Conservation (phyloP, 331 rosid genomes). For the Arachis monticola region DNA sequence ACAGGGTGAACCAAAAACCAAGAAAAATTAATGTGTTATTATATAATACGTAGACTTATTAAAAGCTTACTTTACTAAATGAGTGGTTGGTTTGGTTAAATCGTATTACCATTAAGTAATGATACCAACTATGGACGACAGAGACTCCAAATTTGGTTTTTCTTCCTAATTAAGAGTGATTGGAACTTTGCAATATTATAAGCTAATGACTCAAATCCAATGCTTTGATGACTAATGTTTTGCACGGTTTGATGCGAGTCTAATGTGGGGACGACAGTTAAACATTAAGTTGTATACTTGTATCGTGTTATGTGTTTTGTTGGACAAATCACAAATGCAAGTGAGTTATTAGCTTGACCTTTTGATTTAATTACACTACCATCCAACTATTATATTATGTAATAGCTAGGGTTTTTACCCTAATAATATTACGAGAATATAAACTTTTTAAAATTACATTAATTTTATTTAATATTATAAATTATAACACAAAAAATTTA, state of each 20-base stretch:
- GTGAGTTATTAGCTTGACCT: neutral
- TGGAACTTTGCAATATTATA: neutral
- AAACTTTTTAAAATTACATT: too few relatives aligned
- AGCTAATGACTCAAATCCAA: conserved; percentile 8
- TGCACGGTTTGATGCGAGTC: conserved; percentile 29
- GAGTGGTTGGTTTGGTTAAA: conserved; percentile 30
- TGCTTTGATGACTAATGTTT: conserved; percentile 4
- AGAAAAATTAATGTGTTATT: neutral
- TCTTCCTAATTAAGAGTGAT: neutral
- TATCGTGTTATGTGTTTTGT: neutral
- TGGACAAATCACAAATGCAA: too few relatives aligned
- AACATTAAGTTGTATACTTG: conserved; percentile 6
- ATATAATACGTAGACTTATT: neutral
- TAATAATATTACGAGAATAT: too few relatives aligned
- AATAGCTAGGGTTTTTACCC: too few relatives aligned
- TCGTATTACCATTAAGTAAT: neutral
- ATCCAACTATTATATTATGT: neutral
- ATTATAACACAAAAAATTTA: too few relatives aligned
- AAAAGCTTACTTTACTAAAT: conserved; percentile 5
- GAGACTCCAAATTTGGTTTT: conserved; percentile 10
- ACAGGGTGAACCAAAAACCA: neutral
- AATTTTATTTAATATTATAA: too few relatives aligned
- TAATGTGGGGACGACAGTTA: neutral
- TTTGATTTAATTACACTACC: too few relatives aligned
- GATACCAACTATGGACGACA: conserved; percentile 28